Evolutionary conservation across 352 stramenopile species (phyloP), one percentile per base, ranked within the genome.

Genomic region (Globisporangium carolinianum): DNA sequence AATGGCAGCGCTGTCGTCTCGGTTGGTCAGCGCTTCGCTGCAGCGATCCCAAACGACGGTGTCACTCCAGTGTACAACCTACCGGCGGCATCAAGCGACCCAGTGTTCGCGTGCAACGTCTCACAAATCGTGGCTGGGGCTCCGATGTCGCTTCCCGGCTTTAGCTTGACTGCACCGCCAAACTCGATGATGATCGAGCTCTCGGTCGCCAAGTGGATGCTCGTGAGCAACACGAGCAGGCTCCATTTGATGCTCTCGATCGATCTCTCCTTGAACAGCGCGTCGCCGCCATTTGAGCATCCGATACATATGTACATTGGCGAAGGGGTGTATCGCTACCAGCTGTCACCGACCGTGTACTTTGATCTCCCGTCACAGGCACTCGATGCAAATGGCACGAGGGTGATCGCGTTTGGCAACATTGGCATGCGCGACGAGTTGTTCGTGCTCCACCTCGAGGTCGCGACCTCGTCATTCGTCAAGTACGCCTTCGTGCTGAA

Each of bases 401-500:
- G 24, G 5, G 24, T 8, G 10, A 17, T 53, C 32, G 32, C 18
- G 4, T 10, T 53, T 5, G 18, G 41, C 18, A 53, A 42, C 7
- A 63, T 60, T 32, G 67, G 54, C 35, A 67, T 54, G n/a, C 0
- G 24, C 24, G 24, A 24, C 24, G 24, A 24, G 24, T 24, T 24
- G 24, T 59, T 51, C 18, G 24, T 24, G 9, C 41, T 59, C 17
- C 18, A 49, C 9, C 36, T 59, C 17, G 6, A 35, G 5, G 11
- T 53, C 12, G 5, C 6, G 17, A 1, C 54, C 3, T 37, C 32
- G 1, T 36, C 15, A 32, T 14, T 36, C 17, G n/a, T 53, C 32
- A 38, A 42, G 45, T 59, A 59, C 54, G 42, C 14, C 12, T 59
- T 59, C 47, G 32, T 59, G 3, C 15, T 59, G 11, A 59, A 35